These are phyloP conservation scores for Vitis hybrid DNA, from an alignment of 177 flowering plant genomes.

Conservation along the genomic window DNA sequence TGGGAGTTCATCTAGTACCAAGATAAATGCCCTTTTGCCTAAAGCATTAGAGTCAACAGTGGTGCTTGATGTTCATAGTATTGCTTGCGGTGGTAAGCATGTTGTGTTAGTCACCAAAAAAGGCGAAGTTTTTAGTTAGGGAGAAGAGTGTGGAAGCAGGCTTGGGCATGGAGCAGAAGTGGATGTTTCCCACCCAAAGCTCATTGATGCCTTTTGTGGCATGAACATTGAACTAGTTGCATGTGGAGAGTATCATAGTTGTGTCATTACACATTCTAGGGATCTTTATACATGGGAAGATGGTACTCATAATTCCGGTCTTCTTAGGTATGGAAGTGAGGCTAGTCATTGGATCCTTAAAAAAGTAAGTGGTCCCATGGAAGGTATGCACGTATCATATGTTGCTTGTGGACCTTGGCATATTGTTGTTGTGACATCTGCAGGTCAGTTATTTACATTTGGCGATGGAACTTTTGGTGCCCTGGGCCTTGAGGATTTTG, in stretches of 20 bases:
- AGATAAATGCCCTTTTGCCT: slow-evolving; percentile 53
- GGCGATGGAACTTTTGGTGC: slow-evolving; percentile 91
- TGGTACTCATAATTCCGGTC: slow-evolving; percentile 53
- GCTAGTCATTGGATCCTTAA: slow-evolving; percentile 75
- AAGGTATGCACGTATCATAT: slow-evolving; percentile 51
- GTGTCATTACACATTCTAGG: slow-evolving; percentile 66
- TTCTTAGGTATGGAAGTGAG: slow-evolving; percentile 75
- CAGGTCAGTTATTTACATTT: slow-evolving; percentile 76
- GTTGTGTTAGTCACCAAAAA: slow-evolving; percentile 56
- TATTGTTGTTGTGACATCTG: slow-evolving; percentile 59
- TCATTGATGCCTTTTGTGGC: slow-evolving; percentile 44
- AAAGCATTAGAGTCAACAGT: slow-evolving; percentile 63
- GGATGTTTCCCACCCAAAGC: slow-evolving; percentile 49
- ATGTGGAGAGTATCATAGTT: slow-evolving; percentile 87
- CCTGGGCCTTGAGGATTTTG: slow-evolving; percentile 39
- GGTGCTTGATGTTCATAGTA: slow-evolving; percentile 63
- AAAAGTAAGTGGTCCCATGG: slow-evolving; percentile 52
- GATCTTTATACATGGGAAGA: slow-evolving; percentile 86
- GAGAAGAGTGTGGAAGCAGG: slow-evolving; percentile 77
- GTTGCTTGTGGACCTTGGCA: slow-evolving; percentile 91
- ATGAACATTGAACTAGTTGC: slow-evolving; percentile 59
- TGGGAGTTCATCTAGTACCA: slow-evolving; percentile 27
- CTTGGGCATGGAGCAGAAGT: slow-evolving; percentile 73
- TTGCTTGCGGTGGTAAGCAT: slow-evolving; percentile 76
- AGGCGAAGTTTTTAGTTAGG: slow-evolving; percentile 78